Base-by-base conservation (phyloP, 345 rosid genomes). In the Trapa bicornis region DNA sequence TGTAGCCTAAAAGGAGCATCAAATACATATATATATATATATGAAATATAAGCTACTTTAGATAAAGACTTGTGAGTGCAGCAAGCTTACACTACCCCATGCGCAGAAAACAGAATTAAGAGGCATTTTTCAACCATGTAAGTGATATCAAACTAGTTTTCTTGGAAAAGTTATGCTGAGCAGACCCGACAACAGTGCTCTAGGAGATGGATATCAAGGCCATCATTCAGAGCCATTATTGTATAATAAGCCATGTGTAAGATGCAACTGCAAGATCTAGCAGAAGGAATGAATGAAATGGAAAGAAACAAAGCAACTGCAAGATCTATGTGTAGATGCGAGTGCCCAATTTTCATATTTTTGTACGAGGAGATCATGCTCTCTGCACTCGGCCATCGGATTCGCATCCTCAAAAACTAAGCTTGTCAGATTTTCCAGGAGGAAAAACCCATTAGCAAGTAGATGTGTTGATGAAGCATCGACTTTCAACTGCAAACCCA, bases 1-100 rank as follows among this genome's bases (percentile, higher is more conserved):
- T 77, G 84, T 48, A 93, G 80, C 80, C 99, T 87, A 68, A 41
- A 43, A 48, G 41, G 56, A 61, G 37, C 33, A 69, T 2, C 62
- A 53, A 22, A 22, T 8, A 41, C 13, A 52, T 4, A 38, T n/a
- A n/a, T 0, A n/a, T n/a, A 22, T 17, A 14, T 11, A 6, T 13
- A 22, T 17, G 45, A 33, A 61, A 6, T 37, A 41, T 37, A 8
- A 36, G 38, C 43, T 6, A 33, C 41, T 32, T 32, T 11, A n/a
- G 41, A 61, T 37, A 61, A 4, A 35, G 10, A 36, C 41, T 6
- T 36, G n/a, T 0, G n/a, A 36, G 4, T 22, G 35, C 60, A 54
- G 35, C 60, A 6, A 54, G 56, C 17, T n/a, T n/a, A 7, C 29
- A n/a, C 33, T 35, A 54, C 17, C 17, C 33, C 1, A n/a, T 1